Evolutionary conservation across 2,329 filamentous ascomycete species (phyloP).

Genomic region (Blastomyces parvus): DNA sequence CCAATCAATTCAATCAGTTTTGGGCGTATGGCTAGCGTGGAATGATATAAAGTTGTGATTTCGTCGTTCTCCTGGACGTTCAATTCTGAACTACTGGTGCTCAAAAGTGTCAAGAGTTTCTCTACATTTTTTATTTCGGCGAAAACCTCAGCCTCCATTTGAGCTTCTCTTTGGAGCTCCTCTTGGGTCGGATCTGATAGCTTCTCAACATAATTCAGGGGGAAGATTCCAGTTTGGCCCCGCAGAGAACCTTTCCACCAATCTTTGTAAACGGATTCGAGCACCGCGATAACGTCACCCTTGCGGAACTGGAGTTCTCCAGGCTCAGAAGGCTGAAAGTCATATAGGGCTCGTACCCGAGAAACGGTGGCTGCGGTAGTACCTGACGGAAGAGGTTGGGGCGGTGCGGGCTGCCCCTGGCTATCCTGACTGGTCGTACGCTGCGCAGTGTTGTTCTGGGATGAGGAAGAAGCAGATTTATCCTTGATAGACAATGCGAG

Average conservation of each 20-base stretch:
- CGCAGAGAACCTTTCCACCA: constrained; percentile 97
- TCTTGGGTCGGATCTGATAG: constrained; percentile 87
- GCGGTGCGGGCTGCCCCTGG: constrained; percentile 23
- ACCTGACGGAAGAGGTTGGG: constrained; percentile 53
- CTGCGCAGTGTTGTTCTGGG: constrained; percentile 31
- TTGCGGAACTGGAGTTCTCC: constrained; percentile 95
- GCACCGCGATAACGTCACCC: constrained; percentile 90
- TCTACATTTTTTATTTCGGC: constrained; percentile 69
- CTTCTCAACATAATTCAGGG: constrained; percentile 97
- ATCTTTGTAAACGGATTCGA: constrained; percentile 97
- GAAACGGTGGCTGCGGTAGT: constrained; percentile 96
- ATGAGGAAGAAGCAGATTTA: constrained; percentile 44
- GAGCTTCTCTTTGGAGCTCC: constrained; percentile 86
- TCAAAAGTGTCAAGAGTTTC: constrained; percentile 77
- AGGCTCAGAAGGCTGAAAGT: constrained; percentile 87
- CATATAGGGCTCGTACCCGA: constrained; percentile 82
- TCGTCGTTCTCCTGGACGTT: constrained; percentile 93
- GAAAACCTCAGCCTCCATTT: constrained; percentile 81
- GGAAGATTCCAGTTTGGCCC: constrained; percentile 95
- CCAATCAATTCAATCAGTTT: constrained; percentile 97
- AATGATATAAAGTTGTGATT: constrained; percentile 83
- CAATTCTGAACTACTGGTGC: constrained; percentile 69
- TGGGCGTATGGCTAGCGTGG: constrained; percentile 84
- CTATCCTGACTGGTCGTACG: constrained; percentile 27
- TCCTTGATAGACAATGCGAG: constrained; percentile 88